Percentiles rank a stretch among this genome's conserved stretches.
phyloP scores from a whole-genome alignment of 1,139 yeast species.

The Williopsis jadinii region DNA sequence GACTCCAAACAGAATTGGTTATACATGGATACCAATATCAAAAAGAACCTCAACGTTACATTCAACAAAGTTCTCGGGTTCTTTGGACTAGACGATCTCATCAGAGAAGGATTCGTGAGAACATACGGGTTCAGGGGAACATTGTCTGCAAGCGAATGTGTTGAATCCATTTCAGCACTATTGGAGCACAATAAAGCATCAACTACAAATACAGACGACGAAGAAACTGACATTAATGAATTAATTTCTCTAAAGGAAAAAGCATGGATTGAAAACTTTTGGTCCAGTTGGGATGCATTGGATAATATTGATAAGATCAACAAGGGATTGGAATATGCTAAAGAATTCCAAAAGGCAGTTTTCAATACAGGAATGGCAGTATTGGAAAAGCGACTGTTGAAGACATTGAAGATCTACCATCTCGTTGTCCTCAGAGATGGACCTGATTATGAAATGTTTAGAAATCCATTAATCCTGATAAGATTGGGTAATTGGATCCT shows the following conservation, averaged over 20 bases:
- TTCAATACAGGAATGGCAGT: slow-evolving; percentile 86
- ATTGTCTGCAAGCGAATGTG: slow-evolving; percentile 88
- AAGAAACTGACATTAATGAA: slow-evolving; percentile 35
- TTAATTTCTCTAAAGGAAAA: slow-evolving; percentile 50
- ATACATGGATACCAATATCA: slow-evolving; percentile 77
- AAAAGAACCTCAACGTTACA: slow-evolving; percentile 62
- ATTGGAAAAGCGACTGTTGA: slow-evolving; percentile 73
- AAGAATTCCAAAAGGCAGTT: slow-evolving; percentile 72
- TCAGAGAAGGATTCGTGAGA: slow-evolving; percentile 80
- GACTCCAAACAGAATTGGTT: slow-evolving; percentile 91
- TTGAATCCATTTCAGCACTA: slow-evolving; percentile 79
- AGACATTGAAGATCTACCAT: slow-evolving; percentile 73
- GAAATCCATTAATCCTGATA: slow-evolving; percentile 78
- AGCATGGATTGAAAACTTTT: slow-evolving; percentile 82
- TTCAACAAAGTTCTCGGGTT: slow-evolving; percentile 64
- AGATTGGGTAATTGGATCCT: slow-evolving; percentile 87
- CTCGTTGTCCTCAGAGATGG: slow-evolving; percentile 88
- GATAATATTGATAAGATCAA: slow-evolving; percentile 47
- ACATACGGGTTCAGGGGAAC: slow-evolving; percentile 84
- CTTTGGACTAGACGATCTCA: slow-evolving; percentile 78
- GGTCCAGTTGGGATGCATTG: slow-evolving; percentile 94
- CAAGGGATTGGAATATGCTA: slow-evolving; percentile 76
- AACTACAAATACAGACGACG: slow-evolving; percentile 19
- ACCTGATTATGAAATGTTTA: slow-evolving; percentile 70
- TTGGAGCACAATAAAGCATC: slow-evolving; percentile 51